Base-by-base conservation (phyloP, 1,284 basidiomycete species). In the Ustilago nuda region DNA sequence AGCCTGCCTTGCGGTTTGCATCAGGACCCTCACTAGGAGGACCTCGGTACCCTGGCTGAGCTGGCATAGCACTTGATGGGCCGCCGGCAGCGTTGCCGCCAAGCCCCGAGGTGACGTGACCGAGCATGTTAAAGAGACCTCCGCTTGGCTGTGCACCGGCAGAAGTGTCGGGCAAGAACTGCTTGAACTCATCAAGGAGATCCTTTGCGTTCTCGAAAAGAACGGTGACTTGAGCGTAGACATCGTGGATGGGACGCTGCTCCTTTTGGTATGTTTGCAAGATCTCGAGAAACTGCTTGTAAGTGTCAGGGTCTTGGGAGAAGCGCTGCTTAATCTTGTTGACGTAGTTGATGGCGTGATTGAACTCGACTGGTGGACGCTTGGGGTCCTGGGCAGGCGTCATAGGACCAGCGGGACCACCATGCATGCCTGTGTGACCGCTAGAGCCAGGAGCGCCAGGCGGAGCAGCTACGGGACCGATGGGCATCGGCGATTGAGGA, bases 261-360 rank as follows among this genome's bases (percentile, higher is more conserved):
- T 98, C 95, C 86, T 95, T 95, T 87, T 98, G 95, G 87, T 98
- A 98, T 36, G 93, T 93, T 88, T 99, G 97, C 78, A 99, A 88
- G 62, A 99, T 96, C 88, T 99, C 96, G 81, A 99, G 88, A 87
- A 99, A 99, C 84, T 94, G 92, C 88, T 98, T 98, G 89, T 99
- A 99, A 51, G 93, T 96, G 81, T 96, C 94, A 27, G 92, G 92
- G 78, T 98, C 94, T 73, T 92, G 91, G n/a, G 91, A 88, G 87
- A 93, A 99, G 56, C 95, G 91, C 52, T 92, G 92, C 88, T 99
- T 99, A 89, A 99, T 99, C 89, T 95, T 96, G 90, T 98, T 98
- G 80, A 99, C 92, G 86, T 96, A 99, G 82, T 94, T 92, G 80
- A 99, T 98, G 27, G 97, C 97, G 85, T 96, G 94, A 86, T 98